Base-by-base conservation (phyloP, 176 grass and related monocot genomes). In the Carex pumila region DNA sequence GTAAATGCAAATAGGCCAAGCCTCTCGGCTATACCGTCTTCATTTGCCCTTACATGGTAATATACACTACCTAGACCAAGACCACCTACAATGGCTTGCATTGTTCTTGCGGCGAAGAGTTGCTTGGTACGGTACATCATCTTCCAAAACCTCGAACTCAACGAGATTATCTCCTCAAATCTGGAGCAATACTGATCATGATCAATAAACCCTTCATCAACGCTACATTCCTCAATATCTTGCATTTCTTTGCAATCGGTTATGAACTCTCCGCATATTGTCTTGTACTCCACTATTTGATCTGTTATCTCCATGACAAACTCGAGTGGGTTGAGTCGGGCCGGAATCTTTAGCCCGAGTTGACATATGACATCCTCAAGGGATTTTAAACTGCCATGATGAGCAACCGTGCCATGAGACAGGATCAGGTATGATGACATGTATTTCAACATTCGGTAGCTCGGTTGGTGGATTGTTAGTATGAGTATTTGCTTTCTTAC, bases 1-100 rank as follows among this genome's bases (percentile, higher is more conserved):
- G 86, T 98, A 86, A 98, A 98, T 56, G 95, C 95, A 73, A 98
- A 98, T 59, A 98, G 84, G 6, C 95, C 95, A 0, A 98, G 92
- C 18, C 92, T 85, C 68, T 94, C 89, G 1, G 91, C 84, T 54
- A 93, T 75, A 32, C 91, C 92, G 21, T 94, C 88, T 2, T 70
- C 69, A 39, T 87, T 88, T 1, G 79, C 80, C 55, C 67, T 65
- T 3, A 90, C 61, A 0, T 80, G 91, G 71, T 93, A 91, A 87
- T 90, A 98, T 54, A 98, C 92, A 67, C 92, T 98, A 45, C 91
- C 95, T 1, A 98, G 91, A 17, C 92, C 92, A 0, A 98, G 84
- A 0, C 92, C 92, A 0, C 89, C 92, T 43, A 98, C 89, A 31
- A 94, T 65, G 1, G 95, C 92, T 63, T 98, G 95, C 86, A 92